Percentiles rank a stretch among this genome's conserved stretches.
Evolutionary conservation across 441 rosid species (phyloP).

Genomic region (Viola pubescens): DNA sequence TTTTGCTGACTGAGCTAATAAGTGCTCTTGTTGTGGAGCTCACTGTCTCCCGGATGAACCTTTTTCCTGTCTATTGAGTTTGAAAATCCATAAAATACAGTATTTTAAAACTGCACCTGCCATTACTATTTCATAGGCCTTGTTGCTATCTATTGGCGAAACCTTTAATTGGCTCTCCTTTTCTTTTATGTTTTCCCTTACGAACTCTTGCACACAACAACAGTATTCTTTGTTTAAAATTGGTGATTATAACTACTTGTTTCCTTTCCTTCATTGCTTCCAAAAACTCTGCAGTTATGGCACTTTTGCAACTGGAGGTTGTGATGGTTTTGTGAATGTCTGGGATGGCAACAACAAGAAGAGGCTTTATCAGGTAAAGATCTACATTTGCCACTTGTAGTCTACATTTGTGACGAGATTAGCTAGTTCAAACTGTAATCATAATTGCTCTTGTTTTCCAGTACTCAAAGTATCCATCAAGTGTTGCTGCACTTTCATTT

Average conservation of each 20-base stretch:
- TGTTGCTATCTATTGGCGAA: too few species aligned
- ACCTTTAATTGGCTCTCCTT: too few species aligned
- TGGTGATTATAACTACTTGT: not conserved
- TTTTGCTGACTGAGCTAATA: not conserved
- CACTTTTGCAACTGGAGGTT: slow-evolving; percentile 95
- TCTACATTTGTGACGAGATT: not conserved
- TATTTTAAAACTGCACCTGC: too few species aligned
- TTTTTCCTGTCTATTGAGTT: not conserved
- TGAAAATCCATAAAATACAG: not conserved
- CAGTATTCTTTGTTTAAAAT: not conserved
- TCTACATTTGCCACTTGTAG: not conserved
- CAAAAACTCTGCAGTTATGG: slow-evolving; percentile 57
- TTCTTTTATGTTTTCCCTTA: not conserved
- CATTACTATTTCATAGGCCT: too few species aligned
- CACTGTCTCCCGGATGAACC: not conserved
- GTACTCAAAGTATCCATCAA: slow-evolving; percentile 89
- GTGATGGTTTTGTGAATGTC: slow-evolving; percentile 92
- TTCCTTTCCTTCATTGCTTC: not conserved
- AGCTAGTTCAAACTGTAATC: not conserved
- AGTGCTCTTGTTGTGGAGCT: slow-evolving; percentile 1
- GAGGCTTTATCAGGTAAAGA: slow-evolving; percentile 83
- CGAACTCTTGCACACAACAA: not conserved
- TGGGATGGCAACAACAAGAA: slow-evolving; percentile 99
- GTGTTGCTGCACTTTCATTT: slow-evolving; percentile 85
- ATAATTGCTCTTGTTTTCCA: slow-evolving; percentile 20